Evolutionary conservation across 164 flowering plant species (phyloP).

Genomic region (Tetracentron sinense): DNA sequence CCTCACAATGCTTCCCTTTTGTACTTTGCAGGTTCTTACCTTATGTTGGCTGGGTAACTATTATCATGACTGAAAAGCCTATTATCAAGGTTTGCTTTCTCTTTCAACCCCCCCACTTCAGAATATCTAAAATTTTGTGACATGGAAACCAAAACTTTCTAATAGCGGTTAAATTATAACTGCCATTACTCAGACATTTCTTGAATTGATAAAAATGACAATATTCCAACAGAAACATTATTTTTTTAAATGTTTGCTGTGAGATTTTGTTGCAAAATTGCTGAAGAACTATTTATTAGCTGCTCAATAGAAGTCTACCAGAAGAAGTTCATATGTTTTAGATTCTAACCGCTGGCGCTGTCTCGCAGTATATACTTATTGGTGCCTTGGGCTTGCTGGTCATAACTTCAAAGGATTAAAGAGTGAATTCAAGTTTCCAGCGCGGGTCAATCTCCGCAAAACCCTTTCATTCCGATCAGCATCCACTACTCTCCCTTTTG

Average conservation of each 20-base stretch:
- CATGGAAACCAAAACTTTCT: neutral
- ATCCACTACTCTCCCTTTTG: neutral
- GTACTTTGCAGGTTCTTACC: constrained; percentile 50
- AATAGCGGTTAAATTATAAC: no score
- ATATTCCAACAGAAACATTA: no score
- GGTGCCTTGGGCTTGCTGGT: constrained; percentile 62
- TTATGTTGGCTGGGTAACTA: constrained; percentile 69
- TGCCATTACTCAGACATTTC: no score
- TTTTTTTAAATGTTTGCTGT: no score
- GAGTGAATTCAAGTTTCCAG: constrained; percentile 6
- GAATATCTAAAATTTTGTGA: neutral
- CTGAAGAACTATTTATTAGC: no score
- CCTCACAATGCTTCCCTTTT: neutral
- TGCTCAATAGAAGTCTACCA: no score
- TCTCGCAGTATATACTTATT: constrained; percentile 59
- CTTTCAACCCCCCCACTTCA: no score
- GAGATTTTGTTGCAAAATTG: no score
- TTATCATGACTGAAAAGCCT: constrained; percentile 65
- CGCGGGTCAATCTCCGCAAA: neutral
- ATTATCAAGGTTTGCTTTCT: constrained; percentile 63
- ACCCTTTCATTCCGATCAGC: constrained; percentile 2
- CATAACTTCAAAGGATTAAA: constrained; percentile 49
- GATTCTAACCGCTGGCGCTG: neutral
- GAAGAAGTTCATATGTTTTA: neutral
- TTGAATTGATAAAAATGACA: no score